Evolutionary conservation across 768 basidiomycete genomes (phyloP).

Genomic region (Auricularia cornea): DNA sequence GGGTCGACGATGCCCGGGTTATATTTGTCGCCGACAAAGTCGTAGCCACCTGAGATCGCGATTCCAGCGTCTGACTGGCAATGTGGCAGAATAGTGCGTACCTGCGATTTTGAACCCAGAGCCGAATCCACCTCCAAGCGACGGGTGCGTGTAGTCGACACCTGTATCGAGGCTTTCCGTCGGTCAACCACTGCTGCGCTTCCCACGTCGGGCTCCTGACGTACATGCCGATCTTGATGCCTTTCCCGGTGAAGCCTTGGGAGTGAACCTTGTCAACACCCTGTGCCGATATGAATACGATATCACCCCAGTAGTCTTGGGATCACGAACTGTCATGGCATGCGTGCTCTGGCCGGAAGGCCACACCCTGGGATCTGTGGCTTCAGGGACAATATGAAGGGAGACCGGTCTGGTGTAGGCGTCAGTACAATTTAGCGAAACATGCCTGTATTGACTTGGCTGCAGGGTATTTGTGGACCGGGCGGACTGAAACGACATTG

Average conservation of each 20-base stretch:
- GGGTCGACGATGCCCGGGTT: slow-evolving; percentile 37
- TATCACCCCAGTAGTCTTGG: background rate
- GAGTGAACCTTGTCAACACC: background rate
- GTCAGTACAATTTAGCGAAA: too few relatives aligned
- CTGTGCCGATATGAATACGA: background rate
- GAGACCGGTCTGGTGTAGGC: too few relatives aligned
- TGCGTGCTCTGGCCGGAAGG: slow-evolving; percentile 1
- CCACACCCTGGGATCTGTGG: background rate
- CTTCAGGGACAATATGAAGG: too few relatives aligned
- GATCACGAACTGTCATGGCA: slow-evolving; percentile 4
- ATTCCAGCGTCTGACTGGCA: too few relatives aligned
- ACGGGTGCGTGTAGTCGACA: slow-evolving; percentile 49
- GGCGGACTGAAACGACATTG: too few relatives aligned
- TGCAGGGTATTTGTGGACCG: too few relatives aligned
- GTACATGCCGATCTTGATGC: background rate
- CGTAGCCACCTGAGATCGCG: slow-evolving; percentile 39
- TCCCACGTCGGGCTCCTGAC: background rate
- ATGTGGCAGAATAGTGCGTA: too few relatives aligned
- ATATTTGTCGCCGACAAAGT: slow-evolving; percentile 44
- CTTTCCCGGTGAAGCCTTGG: background rate
- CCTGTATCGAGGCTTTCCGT: slow-evolving; percentile 9
- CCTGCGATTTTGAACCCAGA: slow-evolving; percentile 33
- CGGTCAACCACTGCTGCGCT: too few relatives aligned
- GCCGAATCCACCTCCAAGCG: slow-evolving; percentile 46
- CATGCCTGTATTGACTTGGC: too few relatives aligned